Conservation (phyloP, 2,329 filamentous ascomycete species). For the Didymellaceae sp. region DNA sequence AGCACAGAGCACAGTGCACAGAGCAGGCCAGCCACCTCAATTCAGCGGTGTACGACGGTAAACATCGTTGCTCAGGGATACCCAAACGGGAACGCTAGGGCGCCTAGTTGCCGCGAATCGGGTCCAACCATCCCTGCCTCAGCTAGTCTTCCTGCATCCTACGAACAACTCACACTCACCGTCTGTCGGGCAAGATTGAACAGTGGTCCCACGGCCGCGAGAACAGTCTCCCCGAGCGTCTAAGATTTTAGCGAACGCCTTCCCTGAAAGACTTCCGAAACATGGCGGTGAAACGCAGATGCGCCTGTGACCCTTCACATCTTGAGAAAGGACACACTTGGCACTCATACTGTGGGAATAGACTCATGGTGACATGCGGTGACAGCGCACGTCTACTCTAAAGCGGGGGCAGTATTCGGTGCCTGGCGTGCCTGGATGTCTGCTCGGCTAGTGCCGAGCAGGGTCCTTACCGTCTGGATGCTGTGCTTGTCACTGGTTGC, state of each 20-base stretch:
- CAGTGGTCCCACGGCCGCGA: constrained; percentile 13
- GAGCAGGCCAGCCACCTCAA: constrained; percentile 6
- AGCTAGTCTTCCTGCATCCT: constrained; percentile 17
- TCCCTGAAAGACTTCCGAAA: constrained; percentile 2
- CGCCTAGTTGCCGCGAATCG: constrained; percentile 3
- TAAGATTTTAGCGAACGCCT: constrained; percentile 4
- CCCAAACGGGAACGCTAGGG: constrained; percentile 18
- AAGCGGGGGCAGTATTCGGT: background rate
- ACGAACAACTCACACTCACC: constrained; percentile 18
- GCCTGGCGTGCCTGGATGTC: background rate
- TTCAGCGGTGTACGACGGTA: constrained; percentile 2
- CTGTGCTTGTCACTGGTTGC: no score
- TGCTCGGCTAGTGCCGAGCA: constrained; percentile 1
- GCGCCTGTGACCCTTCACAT: constrained; percentile 10
- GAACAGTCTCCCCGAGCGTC: constrained; percentile 7
- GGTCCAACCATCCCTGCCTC: constrained; percentile 15
- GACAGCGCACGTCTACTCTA: constrained; percentile 5
- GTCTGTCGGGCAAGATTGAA: constrained; percentile 10
- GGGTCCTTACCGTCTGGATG: no score
- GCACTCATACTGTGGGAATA: constrained; percentile 3
- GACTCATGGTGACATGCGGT: constrained; percentile 2
- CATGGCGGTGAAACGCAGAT: constrained; percentile 13
- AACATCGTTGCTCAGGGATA: constrained; percentile 28
- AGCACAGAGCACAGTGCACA: constrained; percentile 7
- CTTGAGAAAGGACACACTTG: background rate